Conservation (phyloP, 176 grass and related monocot genomes). For the Pharus latifolius region DNA sequence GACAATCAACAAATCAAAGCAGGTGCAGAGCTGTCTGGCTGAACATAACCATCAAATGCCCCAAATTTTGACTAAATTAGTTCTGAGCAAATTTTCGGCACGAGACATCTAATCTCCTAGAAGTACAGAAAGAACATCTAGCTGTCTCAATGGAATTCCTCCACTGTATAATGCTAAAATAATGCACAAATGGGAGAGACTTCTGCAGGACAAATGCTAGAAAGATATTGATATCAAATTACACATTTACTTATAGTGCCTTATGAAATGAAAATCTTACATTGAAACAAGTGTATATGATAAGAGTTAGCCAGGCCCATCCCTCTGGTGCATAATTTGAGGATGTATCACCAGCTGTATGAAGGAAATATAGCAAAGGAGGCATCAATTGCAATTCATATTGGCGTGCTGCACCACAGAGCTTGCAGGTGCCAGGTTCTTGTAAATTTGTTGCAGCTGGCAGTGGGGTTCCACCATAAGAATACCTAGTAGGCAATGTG, state of each 20-base stretch:
- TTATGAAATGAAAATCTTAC: slow-evolving; percentile 19
- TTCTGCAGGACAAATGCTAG: background rate
- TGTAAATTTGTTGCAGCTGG: slow-evolving; percentile 28
- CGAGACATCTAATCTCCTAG: background rate
- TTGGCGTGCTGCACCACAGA: slow-evolving; percentile 40
- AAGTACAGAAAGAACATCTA: background rate
- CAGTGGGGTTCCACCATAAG: slow-evolving; percentile 56
- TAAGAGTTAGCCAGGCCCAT: slow-evolving; percentile 84
- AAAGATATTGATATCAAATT: background rate
- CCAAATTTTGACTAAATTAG: background rate
- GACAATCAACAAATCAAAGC: background rate
- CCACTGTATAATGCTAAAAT: background rate
- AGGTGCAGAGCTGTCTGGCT: background rate
- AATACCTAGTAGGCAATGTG: slow-evolving; percentile 45
- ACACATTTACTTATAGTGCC: background rate
- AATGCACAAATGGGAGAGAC: background rate
- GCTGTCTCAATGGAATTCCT: background rate
- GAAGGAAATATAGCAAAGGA: slow-evolving; percentile 74
- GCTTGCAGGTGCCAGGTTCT: slow-evolving; percentile 37
- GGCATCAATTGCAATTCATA: slow-evolving; percentile 94
- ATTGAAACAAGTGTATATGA: slow-evolving; percentile 67
- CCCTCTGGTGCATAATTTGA: slow-evolving; percentile 46
- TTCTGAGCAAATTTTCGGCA: background rate
- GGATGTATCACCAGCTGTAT: slow-evolving; percentile 49
- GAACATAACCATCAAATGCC: background rate